Evolutionary conservation across 2,329 filamentous ascomycete species (phyloP).

Genomic region (Bipolaris bicolor): DNA sequence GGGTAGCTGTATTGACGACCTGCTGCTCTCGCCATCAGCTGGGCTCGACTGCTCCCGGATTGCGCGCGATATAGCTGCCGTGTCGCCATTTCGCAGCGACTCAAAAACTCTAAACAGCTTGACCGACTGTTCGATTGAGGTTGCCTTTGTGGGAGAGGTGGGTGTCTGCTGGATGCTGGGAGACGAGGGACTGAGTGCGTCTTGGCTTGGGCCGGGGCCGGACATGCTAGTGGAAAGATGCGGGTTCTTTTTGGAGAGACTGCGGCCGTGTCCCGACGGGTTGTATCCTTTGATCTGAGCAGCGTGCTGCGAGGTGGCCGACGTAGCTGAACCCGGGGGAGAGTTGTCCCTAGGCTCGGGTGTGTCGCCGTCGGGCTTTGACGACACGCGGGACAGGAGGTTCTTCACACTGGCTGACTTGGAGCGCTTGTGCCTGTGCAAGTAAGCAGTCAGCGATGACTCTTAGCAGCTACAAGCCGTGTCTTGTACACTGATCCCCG

Average conservation of each 20-base stretch:
- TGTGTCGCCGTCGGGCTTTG: slow-evolving; percentile 37
- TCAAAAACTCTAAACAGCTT: slow-evolving; percentile 94
- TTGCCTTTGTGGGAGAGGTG: slow-evolving; percentile 45
- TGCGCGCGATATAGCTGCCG: slow-evolving; percentile 83
- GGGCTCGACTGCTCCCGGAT: slow-evolving; percentile 67
- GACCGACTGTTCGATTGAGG: slow-evolving; percentile 85
- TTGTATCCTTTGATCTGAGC: slow-evolving; percentile 9
- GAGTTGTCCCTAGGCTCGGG: slow-evolving; percentile 22
- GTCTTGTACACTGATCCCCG: slow-evolving; percentile 10
- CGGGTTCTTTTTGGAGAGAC: slow-evolving; percentile 35
- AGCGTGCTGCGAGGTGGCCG: slow-evolving; percentile 35
- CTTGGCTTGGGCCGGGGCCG: slow-evolving; percentile 19
- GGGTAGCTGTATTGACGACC: slow-evolving; percentile 55
- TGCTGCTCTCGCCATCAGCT: slow-evolving; percentile 60
- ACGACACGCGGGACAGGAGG: slow-evolving; percentile 45
- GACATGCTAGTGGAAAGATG: slow-evolving; percentile 42
- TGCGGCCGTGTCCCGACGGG: slow-evolving; percentile 30
- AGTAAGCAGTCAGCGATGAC: slow-evolving; percentile 7
- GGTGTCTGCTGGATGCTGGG: slow-evolving; percentile 28
- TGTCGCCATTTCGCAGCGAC: slow-evolving; percentile 87
- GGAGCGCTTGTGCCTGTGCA: slow-evolving; percentile 51
- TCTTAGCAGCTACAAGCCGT: neutral
- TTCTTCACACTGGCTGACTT: slow-evolving; percentile 49
- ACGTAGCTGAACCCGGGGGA: slow-evolving; percentile 26
- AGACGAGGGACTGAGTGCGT: slow-evolving; percentile 28